A percentile compares a stretch with the other conserved stretches of the same genome.
phyloP scores from a whole-genome alignment of 768 basidiomycete genomes.

The Lanmaoa rubissima region DNA sequence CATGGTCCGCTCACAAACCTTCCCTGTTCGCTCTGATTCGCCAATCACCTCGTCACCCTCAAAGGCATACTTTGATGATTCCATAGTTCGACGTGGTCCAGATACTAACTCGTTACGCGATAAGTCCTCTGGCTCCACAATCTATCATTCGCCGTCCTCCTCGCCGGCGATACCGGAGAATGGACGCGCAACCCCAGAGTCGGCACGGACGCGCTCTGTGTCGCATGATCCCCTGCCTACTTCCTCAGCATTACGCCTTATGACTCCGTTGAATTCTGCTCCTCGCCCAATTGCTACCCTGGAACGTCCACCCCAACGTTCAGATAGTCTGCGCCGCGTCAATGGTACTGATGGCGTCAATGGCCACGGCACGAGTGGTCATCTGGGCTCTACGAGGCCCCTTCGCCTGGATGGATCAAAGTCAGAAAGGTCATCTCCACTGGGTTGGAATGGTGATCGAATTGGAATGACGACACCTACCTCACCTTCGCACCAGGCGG shows the following conservation, averaged over 20 bases:
- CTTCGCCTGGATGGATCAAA: slow-evolving; percentile 18
- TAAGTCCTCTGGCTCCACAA: slow-evolving; percentile 25
- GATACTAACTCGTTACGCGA: slow-evolving; percentile 29
- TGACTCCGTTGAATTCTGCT: slow-evolving; percentile 16
- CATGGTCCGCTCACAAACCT: slow-evolving; percentile 32
- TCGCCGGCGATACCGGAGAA: slow-evolving; percentile 35
- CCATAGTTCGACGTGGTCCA: slow-evolving; percentile 18
- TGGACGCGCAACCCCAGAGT: slow-evolving; percentile 38
- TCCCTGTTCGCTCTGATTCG: slow-evolving; percentile 25
- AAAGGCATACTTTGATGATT: slow-evolving; percentile 13
- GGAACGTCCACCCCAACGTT: slow-evolving; percentile 35
- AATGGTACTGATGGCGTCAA: slow-evolving; percentile 8
- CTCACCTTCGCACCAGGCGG: slow-evolving; percentile 61
- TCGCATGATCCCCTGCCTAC: slow-evolving; percentile 29
- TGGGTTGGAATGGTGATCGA: slow-evolving; percentile 22
- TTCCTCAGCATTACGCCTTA: slow-evolving; percentile 5
- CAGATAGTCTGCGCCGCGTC: slow-evolving; percentile 26
- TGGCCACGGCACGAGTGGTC: slow-evolving; percentile 7
- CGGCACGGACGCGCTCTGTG: slow-evolving; percentile 38
- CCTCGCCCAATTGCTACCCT: slow-evolving; percentile 33
- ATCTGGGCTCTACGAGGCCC: slow-evolving; percentile 3
- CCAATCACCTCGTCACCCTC: slow-evolving; percentile 24
- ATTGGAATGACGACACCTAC: slow-evolving; percentile 35
- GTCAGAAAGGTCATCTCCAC: slow-evolving; percentile 21
- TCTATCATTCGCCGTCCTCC: slow-evolving; percentile 39